phyloP scores from a whole-genome alignment of 306 rosid species.

The Abrus pulchellus region DNA sequence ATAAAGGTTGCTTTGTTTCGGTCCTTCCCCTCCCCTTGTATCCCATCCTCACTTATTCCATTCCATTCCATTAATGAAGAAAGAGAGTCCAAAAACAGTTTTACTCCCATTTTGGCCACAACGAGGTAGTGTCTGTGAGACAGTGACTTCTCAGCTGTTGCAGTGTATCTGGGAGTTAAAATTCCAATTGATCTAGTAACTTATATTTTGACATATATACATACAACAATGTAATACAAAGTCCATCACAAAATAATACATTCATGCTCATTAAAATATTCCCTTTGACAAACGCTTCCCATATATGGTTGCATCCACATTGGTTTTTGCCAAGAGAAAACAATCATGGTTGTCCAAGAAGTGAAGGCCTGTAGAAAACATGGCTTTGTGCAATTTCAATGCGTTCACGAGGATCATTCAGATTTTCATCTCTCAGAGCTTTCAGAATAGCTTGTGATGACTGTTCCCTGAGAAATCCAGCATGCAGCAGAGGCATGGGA shows the following conservation, averaged over 20 bases:
- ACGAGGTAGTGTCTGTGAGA: background rate
- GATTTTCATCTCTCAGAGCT: constrained; percentile 87
- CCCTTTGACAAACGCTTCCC: constrained; percentile 40
- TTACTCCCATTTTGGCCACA: background rate
- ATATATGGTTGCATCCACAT: constrained; percentile 44
- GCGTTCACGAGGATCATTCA: constrained; percentile 94
- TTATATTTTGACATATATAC: constrained; percentile 41
- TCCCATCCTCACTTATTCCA: background rate
- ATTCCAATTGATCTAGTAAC: constrained; percentile 29
- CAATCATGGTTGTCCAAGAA: constrained; percentile 73
- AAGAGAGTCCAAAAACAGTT: background rate
- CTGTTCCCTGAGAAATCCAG: constrained; percentile 71
- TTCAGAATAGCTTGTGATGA: constrained; percentile 83
- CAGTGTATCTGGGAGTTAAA: constrained; percentile 16
- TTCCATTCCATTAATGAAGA: constrained; percentile 12
- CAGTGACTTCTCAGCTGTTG: background rate
- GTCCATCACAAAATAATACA: constrained; percentile 45
- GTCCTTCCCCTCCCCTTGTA: background rate
- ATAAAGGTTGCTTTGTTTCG: background rate
- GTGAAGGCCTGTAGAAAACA: constrained; percentile 89
- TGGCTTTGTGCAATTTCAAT: constrained; percentile 95
- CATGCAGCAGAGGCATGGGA: constrained; percentile 36
- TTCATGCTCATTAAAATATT: constrained; percentile 36
- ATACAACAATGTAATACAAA: constrained; percentile 40
- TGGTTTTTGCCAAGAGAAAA: constrained; percentile 43